A percentile compares a stretch with the other conserved stretches of the same genome.
phyloP scores from a whole-genome alignment of 108 stramenopile genomes.

The Seminavis robusta region DNA sequence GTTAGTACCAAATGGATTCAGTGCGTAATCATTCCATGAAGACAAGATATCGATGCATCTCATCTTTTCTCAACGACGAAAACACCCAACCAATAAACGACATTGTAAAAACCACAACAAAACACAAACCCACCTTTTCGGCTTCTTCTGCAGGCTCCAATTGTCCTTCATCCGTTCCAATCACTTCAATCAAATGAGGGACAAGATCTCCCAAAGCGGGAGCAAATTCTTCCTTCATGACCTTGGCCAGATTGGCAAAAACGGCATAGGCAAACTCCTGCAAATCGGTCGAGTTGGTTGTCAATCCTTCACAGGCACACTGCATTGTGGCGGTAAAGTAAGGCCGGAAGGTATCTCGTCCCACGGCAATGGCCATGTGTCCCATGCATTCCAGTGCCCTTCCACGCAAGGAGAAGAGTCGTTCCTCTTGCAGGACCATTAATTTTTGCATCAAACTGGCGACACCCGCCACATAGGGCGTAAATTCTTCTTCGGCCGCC shows the following conservation, averaged over 20 bases:
- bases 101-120: neutral
- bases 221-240: constrained; percentile 94
- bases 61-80: neutral
- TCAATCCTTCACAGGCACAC: constrained; percentile 83
- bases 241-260: constrained; percentile 94
- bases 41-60: neutral
- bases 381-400: constrained; percentile 98
- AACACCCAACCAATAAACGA: constrained; percentile 3
- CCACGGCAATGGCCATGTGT: constrained; percentile 98
- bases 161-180: constrained; percentile 78
- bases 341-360: constrained; percentile 89
- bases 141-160: constrained; percentile 64
- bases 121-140: constrained; percentile 38
- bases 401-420: constrained; percentile 82
- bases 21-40: neutral
- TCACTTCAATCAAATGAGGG: constrained; percentile 87
- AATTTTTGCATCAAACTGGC: constrained; percentile 80
- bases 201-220: constrained; percentile 87
- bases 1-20: no score
- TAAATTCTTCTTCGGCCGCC: constrained; percentile 94
- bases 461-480: constrained; percentile 89
- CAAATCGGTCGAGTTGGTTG: constrained; percentile 84
- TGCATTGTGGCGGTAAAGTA: constrained; percentile 92
- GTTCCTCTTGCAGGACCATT: constrained; percentile 79
- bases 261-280: constrained; percentile 96